phyloP scores from a whole-genome alignment of 2,329 filamentous ascomycete genomes.

The Penicillium digitatum region DNA sequence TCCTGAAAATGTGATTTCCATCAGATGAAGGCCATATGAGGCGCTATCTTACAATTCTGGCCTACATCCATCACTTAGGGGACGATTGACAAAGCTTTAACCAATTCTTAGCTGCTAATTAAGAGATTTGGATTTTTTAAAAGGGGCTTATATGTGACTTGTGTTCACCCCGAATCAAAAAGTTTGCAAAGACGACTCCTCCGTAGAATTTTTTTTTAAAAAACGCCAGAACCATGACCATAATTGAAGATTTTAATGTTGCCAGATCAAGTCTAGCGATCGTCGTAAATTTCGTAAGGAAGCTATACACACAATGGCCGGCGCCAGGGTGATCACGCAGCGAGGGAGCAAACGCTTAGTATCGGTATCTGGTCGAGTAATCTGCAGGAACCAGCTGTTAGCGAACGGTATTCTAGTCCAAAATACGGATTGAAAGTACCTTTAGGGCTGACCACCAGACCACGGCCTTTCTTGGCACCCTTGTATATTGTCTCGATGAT shows the following conservation, averaged over 20 bases:
- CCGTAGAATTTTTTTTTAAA: background rate
- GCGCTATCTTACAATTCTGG: background rate
- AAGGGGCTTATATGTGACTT: background rate
- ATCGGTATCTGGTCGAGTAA: conserved; percentile 67
- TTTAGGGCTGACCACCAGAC: conserved; percentile 95
- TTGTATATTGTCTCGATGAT: conserved; percentile 98
- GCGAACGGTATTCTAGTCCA: background rate
- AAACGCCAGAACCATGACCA: conserved; percentile 5
- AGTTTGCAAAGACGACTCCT: background rate
- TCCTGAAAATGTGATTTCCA: background rate
- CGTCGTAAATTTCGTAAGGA: conserved; percentile 20
- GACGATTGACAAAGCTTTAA: background rate
- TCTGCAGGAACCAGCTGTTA: conserved; percentile 30
- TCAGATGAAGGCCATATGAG: background rate
- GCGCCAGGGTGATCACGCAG: conserved; percentile 1
- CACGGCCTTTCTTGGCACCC: conserved; percentile 95
- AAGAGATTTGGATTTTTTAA: background rate
- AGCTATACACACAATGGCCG: background rate
- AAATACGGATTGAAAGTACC: conserved; percentile 45
- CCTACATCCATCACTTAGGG: background rate
- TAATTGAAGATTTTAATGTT: conserved; percentile 1
- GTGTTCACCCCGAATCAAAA: background rate
- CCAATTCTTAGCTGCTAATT: background rate
- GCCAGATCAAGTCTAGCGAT: conserved; percentile 6
- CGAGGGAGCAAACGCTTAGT: conserved; percentile 40